phyloP scores from a whole-genome alignment of 805 yeast species.

The Teunomyces pallodes region DNA sequence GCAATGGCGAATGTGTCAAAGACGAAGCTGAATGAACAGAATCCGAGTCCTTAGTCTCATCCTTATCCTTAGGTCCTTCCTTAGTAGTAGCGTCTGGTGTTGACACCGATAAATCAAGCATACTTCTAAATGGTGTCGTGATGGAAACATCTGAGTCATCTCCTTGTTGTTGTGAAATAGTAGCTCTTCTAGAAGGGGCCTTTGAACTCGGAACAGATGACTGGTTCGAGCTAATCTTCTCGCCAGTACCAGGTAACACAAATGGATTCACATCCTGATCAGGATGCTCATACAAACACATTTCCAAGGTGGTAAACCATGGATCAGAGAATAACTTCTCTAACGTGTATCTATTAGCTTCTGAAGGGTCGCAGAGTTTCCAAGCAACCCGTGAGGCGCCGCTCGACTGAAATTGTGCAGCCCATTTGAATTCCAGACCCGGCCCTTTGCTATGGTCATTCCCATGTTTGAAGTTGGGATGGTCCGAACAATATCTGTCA shows the following conservation, averaged over 20 bases:
- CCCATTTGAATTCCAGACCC: slow-evolving; percentile 70
- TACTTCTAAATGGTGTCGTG: slow-evolving; percentile 31
- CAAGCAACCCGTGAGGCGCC: slow-evolving; percentile 71
- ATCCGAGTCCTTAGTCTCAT: slow-evolving; percentile 7
- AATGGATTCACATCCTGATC: slow-evolving; percentile 39
- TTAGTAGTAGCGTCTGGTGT: slow-evolving; percentile 1
- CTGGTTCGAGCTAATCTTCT: slow-evolving; percentile 8
- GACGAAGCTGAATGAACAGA: slow-evolving; percentile 27
- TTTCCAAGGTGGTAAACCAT: slow-evolving; percentile 59
- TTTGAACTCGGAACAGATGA: slow-evolving; percentile 22
- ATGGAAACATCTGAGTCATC: slow-evolving; percentile 17
- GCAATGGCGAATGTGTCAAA: slow-evolving; percentile 19
- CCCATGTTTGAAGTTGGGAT: slow-evolving; percentile 49
- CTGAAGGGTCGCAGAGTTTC: slow-evolving; percentile 68
- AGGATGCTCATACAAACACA: slow-evolving; percentile 54
- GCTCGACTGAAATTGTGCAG: slow-evolving; percentile 54
- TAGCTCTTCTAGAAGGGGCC: slow-evolving; percentile 31
- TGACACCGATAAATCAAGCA: slow-evolving; percentile 31
- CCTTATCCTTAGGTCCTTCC: slow-evolving; percentile 1
- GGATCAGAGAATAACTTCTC: slow-evolving; percentile 57
- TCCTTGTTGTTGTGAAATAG: slow-evolving; percentile 8
- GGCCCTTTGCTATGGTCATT: slow-evolving; percentile 53
- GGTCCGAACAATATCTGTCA: slow-evolving; percentile 35
- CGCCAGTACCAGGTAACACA: slow-evolving; percentile 25
- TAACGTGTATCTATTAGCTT: slow-evolving; percentile 51